Percentiles rank a stretch among this genome's conserved stretches.
These are phyloP conservation scores for Mycena galericulata DNA, from an alignment of 768 basidiomycete genomes.

Conservation along the genomic window DNA sequence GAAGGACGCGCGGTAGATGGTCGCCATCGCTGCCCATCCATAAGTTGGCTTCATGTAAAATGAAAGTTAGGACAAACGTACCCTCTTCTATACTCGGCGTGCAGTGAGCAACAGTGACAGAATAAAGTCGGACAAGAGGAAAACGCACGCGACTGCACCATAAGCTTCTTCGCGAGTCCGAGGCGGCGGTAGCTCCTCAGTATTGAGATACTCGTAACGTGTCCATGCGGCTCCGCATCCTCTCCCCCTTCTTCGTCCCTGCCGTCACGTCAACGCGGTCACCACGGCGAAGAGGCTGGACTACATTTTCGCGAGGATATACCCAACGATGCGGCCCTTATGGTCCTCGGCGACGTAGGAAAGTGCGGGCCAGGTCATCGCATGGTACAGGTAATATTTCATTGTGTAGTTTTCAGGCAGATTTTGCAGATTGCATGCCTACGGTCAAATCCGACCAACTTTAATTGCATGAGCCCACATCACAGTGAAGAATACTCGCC, in stretches of 20 bases:
- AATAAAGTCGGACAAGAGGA: background rate
- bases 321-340: slow-evolving; percentile 92
- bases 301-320: slow-evolving; percentile 96
- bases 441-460: slow-evolving; percentile 90
- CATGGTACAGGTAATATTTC: slow-evolving; percentile 91
- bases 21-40: slow-evolving; percentile 80
- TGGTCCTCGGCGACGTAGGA: slow-evolving; percentile 95
- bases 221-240: slow-evolving; percentile 84
- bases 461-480: too few species aligned
- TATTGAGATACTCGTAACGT: slow-evolving; percentile 97
- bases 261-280: slow-evolving; percentile 26
- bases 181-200: slow-evolving; percentile 90
- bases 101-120: background rate
- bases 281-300: background rate
- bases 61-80: background rate
- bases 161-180: slow-evolving; percentile 94
- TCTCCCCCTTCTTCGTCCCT: slow-evolving; percentile 77
- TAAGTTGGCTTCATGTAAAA: background rate
- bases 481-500: too few species aligned
- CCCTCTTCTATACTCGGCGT: slow-evolving; percentile 19
- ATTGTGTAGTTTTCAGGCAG: slow-evolving; percentile 95
- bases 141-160: slow-evolving; percentile 91
- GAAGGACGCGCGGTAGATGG: slow-evolving; percentile 85
- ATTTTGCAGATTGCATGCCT: slow-evolving; percentile 95
- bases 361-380: slow-evolving; percentile 94